phyloP scores from a whole-genome alignment of 129 eudicot genomes.

The Calendula officinalis region DNA sequence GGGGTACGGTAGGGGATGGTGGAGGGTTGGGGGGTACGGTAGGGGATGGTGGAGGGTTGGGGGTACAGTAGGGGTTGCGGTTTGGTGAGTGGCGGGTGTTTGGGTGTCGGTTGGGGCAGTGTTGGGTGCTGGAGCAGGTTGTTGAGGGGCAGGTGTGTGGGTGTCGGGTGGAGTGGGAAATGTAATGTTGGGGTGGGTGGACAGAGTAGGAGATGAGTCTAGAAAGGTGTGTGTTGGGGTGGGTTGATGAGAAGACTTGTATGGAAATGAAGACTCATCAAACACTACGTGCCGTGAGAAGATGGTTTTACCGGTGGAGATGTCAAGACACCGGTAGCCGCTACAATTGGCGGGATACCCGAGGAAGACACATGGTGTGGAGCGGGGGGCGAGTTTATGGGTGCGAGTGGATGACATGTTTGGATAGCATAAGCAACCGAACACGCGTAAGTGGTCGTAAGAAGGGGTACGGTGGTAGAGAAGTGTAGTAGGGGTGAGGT shows the following conservation, averaged over 20 bases:
- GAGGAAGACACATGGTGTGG: constrained; percentile 6
- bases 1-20: background rate
- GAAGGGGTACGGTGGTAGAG: constrained; percentile 4
- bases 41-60: no score
- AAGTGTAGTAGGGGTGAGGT: background rate
- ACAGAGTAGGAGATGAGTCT: background rate
- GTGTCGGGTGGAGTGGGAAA: background rate
- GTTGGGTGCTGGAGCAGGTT: no score
- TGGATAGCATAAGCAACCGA: background rate
- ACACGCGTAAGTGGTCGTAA: constrained; percentile 8
- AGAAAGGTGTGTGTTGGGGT: background rate
- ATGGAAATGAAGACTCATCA: background rate
- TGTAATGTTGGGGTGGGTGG: background rate
- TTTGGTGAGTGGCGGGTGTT: no score
- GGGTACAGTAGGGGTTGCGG: no score
- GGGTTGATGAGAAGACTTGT: background rate
- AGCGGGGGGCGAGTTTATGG: background rate
- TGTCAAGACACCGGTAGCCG: constrained; percentile 2
- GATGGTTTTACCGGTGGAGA: background rate
- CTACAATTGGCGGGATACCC: background rate
- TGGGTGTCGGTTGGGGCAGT: no score
- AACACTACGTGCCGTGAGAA: background rate
- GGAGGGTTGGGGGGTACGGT: background rate
- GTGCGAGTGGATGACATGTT: background rate
- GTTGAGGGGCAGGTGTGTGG: background rate